These are phyloP conservation scores for Annulohypoxylon moriforme DNA, from an alignment of 495 filamentous ascomycete genomes.

Conservation along the genomic window DNA sequence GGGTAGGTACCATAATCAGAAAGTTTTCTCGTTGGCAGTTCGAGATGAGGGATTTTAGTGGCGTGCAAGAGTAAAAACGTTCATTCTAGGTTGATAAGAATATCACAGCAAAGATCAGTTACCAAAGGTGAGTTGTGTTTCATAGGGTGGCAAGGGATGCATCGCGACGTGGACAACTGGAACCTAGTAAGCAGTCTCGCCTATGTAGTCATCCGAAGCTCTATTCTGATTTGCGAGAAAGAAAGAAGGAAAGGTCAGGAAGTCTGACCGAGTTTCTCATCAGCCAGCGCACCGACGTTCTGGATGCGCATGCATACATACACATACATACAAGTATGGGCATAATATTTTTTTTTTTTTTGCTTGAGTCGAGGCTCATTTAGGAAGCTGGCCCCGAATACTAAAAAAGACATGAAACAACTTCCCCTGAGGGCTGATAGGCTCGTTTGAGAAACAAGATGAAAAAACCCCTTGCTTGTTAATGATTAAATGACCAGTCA, in stretches of 20 bases:
- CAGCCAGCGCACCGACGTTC: constrained; percentile 5
- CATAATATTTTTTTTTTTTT: not conserved
- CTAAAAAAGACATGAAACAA: constrained; percentile 32
- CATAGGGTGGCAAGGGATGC: constrained; percentile 28
- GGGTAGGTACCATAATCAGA: too few relatives aligned
- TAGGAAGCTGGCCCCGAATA: constrained; percentile 26
- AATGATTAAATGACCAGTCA: not conserved
- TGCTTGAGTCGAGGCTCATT: constrained; percentile 17
- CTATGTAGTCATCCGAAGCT: constrained; percentile 14
- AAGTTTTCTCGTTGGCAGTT: not conserved
- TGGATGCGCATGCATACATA: constrained; percentile 11
- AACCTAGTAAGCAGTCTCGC: constrained; percentile 26
- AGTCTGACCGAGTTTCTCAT: constrained; percentile 22
- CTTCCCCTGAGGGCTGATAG: constrained; percentile 28
- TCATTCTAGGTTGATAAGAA: not conserved
- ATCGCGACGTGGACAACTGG: constrained; percentile 30
- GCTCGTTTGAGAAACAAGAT: constrained; percentile 22
- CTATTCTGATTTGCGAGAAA: not conserved
- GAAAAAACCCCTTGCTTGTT: constrained; percentile 11
- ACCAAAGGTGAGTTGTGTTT: constrained; percentile 26
- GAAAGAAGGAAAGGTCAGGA: not conserved
- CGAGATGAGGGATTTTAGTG: not conserved
- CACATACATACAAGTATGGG: too few relatives aligned
- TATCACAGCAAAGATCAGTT: not conserved
- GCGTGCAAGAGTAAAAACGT: not conserved